A percentile compares a stretch with the other conserved stretches of the same genome.
Conservation (phyloP, 2,329 filamentous ascomycete species). For the Claviceps arundinis region DNA sequence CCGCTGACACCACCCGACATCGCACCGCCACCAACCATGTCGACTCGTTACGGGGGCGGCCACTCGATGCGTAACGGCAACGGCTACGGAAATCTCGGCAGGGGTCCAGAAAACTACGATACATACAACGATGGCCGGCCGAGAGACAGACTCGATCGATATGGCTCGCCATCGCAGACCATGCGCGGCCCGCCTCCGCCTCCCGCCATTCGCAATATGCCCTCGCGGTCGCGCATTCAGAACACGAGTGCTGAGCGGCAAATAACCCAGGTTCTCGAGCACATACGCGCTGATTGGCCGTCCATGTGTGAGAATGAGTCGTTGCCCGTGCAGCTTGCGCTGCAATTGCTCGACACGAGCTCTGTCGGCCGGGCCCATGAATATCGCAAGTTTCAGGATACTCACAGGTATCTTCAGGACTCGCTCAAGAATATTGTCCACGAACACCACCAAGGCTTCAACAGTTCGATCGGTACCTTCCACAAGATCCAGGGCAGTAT, state of each 20-base stretch:
- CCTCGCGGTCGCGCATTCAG: slow-evolving; percentile 23
- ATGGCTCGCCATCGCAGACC: slow-evolving; percentile 23
- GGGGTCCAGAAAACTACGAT: slow-evolving; percentile 34
- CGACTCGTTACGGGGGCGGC: slow-evolving; percentile 33
- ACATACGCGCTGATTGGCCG: slow-evolving; percentile 82
- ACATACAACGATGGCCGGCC: slow-evolving; percentile 28
- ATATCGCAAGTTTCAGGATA: slow-evolving; percentile 70
- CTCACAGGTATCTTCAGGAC: slow-evolving; percentile 78
- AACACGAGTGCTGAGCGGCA: slow-evolving; percentile 41
- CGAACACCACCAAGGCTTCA: slow-evolving; percentile 98
- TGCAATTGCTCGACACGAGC: slow-evolving; percentile 87
- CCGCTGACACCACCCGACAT: background rate
- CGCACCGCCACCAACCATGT: slow-evolving; percentile 24
- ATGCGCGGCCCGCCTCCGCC: slow-evolving; percentile 16
- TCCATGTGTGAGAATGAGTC: slow-evolving; percentile 83
- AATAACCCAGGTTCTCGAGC: slow-evolving; percentile 55
- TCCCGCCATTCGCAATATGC: slow-evolving; percentile 19
- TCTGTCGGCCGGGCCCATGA: slow-evolving; percentile 85
- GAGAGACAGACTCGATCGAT: slow-evolving; percentile 30
- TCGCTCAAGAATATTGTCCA: slow-evolving; percentile 92
- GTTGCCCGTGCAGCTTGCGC: slow-evolving; percentile 83
- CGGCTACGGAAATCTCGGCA: slow-evolving; percentile 30
- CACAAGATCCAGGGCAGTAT: slow-evolving; percentile 97
- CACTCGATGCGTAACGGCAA: slow-evolving; percentile 24
- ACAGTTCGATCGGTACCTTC: slow-evolving; percentile 96